Percentiles rank a stretch among this genome's conserved stretches.
phyloP scores from a whole-genome alignment of 202 grass and related monocot species.

The Panicum hallii region DNA sequence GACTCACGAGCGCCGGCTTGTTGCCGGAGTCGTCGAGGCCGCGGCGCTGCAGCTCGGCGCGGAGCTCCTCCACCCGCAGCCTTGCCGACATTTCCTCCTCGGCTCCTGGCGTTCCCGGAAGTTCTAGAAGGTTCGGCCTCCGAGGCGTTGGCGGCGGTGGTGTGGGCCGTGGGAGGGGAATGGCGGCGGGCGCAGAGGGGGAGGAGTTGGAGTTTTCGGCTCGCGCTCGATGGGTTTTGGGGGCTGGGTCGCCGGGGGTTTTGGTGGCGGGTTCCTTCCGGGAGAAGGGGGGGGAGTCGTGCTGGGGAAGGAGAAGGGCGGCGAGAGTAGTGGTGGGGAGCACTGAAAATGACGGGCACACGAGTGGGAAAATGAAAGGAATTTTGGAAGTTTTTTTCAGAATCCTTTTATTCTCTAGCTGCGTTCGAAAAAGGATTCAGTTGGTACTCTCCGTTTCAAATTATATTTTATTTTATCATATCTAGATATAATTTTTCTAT shows the following conservation, averaged over 20 bases:
- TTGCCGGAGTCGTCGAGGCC: conserved; percentile 59
- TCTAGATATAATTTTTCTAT: no score
- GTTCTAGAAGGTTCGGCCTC: not conserved
- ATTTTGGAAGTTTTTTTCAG: not conserved
- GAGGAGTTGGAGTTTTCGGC: not conserved
- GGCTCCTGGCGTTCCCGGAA: conserved; percentile 14
- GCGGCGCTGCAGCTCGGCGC: conserved; percentile 59
- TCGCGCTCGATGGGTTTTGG: not conserved
- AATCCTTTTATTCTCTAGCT: no score
- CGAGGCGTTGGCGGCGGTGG: not conserved
- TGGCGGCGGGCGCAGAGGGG: not conserved
- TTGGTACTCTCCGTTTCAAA: no score
- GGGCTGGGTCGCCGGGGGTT: not conserved
- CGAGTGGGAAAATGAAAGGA: not conserved
- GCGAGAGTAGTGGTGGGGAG: not conserved
- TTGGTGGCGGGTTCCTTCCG: conserved; percentile 13
- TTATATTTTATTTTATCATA: no score
- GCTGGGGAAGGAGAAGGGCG: not conserved
- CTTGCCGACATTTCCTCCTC: conserved; percentile 55
- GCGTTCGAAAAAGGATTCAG: no score
- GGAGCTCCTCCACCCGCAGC: conserved; percentile 70
- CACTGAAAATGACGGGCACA: not conserved
- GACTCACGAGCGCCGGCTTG: conserved; percentile 63
- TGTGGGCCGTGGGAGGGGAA: not conserved
- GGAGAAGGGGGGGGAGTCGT: conserved; percentile 7